Percentiles rank a stretch among this genome's conserved stretches.
These are phyloP conservation scores for Byssoonygena ceratinophila DNA, from an alignment of 2,329 filamentous ascomycete species.

Conservation along the genomic window DNA sequence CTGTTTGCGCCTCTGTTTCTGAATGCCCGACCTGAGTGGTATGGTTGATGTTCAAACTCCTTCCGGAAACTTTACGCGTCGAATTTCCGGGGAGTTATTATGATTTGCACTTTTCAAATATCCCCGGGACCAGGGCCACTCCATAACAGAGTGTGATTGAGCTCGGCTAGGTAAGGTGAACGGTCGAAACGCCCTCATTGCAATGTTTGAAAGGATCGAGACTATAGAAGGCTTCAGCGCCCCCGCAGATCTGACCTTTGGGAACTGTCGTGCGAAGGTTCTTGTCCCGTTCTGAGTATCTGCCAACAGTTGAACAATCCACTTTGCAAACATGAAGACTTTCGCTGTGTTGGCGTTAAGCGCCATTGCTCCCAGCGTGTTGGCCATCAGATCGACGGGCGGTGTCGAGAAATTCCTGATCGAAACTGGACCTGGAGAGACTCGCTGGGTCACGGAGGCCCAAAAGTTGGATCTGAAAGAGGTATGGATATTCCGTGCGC, in stretches of 20 bases:
- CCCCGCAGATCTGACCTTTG: background rate
- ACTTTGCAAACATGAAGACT: slow-evolving; percentile 4
- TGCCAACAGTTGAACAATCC: background rate
- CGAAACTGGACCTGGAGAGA: slow-evolving; percentile 10
- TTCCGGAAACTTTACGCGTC: background rate
- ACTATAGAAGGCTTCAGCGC: background rate
- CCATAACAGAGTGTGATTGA: background rate
- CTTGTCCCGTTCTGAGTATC: background rate
- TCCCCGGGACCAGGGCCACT: background rate
- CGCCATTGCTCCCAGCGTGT: background rate
- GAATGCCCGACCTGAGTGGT: background rate
- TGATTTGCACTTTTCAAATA: background rate
- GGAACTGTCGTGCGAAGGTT: background rate
- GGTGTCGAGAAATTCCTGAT: slow-evolving; percentile 9
- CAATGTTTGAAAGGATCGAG: background rate
- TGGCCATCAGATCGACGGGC: background rate
- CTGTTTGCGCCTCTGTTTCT: background rate
- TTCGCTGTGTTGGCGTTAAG: slow-evolving; percentile 5
- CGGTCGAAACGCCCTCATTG: background rate
- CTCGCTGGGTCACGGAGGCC: slow-evolving; percentile 10
- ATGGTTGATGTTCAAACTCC: background rate
- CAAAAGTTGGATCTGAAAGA: slow-evolving; percentile 9
- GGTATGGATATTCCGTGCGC: background rate
- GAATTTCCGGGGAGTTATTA: background rate
- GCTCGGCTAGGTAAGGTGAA: background rate